Evolutionary conservation across 805 yeast species (phyloP).

Genomic region (Metschnikowia drakensbergensis): DNA sequence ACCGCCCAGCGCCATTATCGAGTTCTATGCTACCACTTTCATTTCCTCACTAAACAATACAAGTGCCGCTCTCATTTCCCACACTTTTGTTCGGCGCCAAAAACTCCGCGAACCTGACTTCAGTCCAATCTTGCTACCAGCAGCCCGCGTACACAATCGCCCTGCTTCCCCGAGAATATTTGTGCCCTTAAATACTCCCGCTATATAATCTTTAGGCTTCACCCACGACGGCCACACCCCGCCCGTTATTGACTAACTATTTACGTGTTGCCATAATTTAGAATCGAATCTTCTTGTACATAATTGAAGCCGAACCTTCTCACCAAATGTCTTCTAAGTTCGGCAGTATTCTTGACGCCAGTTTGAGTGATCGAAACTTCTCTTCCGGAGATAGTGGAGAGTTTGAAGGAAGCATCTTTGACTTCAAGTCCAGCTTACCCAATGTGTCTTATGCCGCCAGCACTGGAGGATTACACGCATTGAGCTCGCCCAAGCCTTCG

Average conservation of each 20-base stretch:
- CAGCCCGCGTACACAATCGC: neutral
- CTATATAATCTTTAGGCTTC: neutral
- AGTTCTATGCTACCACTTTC: neutral
- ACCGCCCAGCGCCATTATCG: neutral
- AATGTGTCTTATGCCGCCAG: constrained; percentile 21
- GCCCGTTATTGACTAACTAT: neutral
- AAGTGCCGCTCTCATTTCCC: constrained; percentile 2
- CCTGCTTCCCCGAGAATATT: neutral
- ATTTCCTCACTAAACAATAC: neutral
- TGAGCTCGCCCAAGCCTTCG: constrained; percentile 13
- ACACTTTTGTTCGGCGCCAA: constrained; percentile 4
- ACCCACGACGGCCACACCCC: neutral
- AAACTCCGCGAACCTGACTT: neutral
- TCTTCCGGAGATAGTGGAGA: constrained; percentile 44
- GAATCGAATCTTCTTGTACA: constrained; percentile 14
- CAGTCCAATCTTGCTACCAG: constrained; percentile 1
- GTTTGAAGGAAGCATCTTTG: constrained; percentile 40
- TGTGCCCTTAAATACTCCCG: neutral
- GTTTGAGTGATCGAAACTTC: constrained; percentile 37
- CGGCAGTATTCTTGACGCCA: constrained; percentile 33
- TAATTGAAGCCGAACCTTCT: constrained; percentile 15
- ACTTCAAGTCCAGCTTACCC: constrained; percentile 42
- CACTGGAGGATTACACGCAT: constrained; percentile 21
- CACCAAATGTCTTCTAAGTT: constrained; percentile 22
- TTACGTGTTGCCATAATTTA: neutral